Conservation (phyloP, 768 basidiomycete genomes). For the Sarcodon aspratus region DNA sequence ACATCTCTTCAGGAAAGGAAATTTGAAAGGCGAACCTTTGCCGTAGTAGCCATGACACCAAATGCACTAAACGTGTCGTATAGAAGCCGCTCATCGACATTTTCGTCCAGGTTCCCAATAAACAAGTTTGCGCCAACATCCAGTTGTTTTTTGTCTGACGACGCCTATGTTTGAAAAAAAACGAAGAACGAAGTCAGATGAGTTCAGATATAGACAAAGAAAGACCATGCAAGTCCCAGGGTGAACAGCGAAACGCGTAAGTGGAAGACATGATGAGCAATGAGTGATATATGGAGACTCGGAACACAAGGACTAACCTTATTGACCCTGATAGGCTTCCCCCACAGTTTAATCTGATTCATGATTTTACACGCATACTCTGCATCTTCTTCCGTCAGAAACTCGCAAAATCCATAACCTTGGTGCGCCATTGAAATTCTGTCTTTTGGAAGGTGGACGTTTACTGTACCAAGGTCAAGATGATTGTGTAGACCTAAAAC, state of each 20-base stretch:
- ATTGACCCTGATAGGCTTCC: conserved; percentile 97
- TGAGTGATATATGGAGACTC: too few relatives aligned
- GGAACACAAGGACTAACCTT: conserved; percentile 49
- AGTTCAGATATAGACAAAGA: neutral
- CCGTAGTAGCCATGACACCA: conserved; percentile 84
- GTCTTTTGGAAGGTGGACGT: conserved; percentile 97
- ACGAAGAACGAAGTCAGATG: neutral
- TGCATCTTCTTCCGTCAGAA: conserved; percentile 96
- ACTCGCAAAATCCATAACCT: conserved; percentile 99
- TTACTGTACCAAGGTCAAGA: conserved; percentile 41
- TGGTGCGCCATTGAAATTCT: conserved; percentile 97
- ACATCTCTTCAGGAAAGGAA: conserved; percentile 3
- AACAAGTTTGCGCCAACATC: conserved; percentile 98
- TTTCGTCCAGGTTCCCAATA: conserved; percentile 90
- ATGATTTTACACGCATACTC: conserved; percentile 99
- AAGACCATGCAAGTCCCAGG: neutral
- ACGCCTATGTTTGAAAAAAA: conserved; percentile 47
- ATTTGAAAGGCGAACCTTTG: conserved; percentile 45
- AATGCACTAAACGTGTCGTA: conserved; percentile 97
- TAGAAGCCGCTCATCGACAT: conserved; percentile 84
- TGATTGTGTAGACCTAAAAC: neutral
- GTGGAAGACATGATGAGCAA: too few relatives aligned
- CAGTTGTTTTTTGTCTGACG: conserved; percentile 95
- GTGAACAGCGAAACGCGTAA: neutral
- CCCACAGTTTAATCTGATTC: conserved; percentile 99